These are phyloP conservation scores for Saposhnikovia divaricata DNA, from an alignment of 129 eudicot genomes.

Conservation along the genomic window DNA sequence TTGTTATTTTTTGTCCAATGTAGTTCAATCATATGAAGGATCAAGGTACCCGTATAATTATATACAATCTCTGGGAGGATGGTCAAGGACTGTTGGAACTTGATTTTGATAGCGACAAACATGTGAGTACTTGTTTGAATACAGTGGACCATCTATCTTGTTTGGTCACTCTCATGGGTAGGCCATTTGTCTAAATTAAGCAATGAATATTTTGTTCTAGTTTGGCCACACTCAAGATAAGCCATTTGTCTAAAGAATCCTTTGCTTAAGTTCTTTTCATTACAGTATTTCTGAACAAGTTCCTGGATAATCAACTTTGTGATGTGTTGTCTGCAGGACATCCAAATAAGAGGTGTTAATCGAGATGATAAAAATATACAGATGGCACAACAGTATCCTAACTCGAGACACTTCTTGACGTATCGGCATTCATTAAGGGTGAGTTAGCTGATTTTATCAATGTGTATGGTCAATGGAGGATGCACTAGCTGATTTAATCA, in stretches of 20 bases:
- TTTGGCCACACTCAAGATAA: neutral
- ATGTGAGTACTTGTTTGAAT: constrained; percentile 30
- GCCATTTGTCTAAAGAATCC: neutral
- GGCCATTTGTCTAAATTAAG: neutral
- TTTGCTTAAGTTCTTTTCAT: constrained; percentile 3
- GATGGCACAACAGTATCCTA: constrained; percentile 73
- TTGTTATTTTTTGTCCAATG: constrained; percentile 10
- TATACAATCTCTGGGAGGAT: constrained; percentile 97
- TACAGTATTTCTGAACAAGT: too few species aligned
- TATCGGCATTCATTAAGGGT: constrained; percentile 93
- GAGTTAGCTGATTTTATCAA: constrained; percentile 9
- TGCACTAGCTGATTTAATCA: neutral
- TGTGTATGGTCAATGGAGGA: neutral
- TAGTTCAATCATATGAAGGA: constrained; percentile 74
- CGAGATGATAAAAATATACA: constrained; percentile 82
- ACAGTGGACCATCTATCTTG: constrained; percentile 9
- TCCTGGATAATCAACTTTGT: neutral
- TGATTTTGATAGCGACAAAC: constrained; percentile 73
- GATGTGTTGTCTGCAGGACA: constrained; percentile 47
- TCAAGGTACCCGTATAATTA: constrained; percentile 76
- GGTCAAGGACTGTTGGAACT: constrained; percentile 88
- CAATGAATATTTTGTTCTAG: constrained; percentile 4
- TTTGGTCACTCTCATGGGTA: constrained; percentile 3
- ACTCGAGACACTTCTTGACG: constrained; percentile 83
- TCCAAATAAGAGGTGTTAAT: constrained; percentile 95